phyloP scores from a whole-genome alignment of 805 yeast species.

The Aciculoconidium aculeatum region DNA sequence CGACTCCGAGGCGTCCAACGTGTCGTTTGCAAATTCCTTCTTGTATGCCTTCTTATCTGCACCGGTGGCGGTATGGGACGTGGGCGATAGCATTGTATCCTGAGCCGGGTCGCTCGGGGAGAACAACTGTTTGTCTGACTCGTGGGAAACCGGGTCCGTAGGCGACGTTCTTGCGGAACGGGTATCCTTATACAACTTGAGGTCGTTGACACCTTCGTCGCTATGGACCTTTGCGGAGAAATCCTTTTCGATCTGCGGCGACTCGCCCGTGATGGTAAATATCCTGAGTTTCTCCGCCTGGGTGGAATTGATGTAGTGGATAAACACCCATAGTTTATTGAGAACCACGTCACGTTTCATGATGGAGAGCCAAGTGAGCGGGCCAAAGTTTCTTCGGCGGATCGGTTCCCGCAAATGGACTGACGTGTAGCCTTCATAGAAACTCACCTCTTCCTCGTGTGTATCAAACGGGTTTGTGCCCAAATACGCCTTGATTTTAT shows the following conservation, averaged over 20 bases:
- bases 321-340: slow-evolving; percentile 14
- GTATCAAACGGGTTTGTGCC: slow-evolving; percentile 13
- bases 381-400: slow-evolving; percentile 44
- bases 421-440: slow-evolving; percentile 35
- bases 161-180: too few species aligned
- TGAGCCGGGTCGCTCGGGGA: too few species aligned
- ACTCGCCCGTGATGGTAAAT: slow-evolving; percentile 1
- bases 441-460: slow-evolving; percentile 27
- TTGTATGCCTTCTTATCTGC: too few species aligned
- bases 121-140: too few species aligned
- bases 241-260: slow-evolving; percentile 6
- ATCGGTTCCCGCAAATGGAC: slow-evolving; percentile 31
- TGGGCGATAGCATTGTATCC: too few species aligned
- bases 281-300: neutral
- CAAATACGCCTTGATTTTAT: too few species aligned
- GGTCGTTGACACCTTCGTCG: slow-evolving; percentile 7
- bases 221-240: slow-evolving; percentile 7
- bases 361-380: slow-evolving; percentile 44
- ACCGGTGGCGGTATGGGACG: too few species aligned
- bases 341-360: slow-evolving; percentile 23
- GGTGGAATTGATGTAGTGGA: slow-evolving; percentile 6
- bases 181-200: slow-evolving; percentile 7
- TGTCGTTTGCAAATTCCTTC: too few species aligned
- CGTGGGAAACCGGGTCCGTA: too few species aligned
- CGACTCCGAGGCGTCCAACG: too few species aligned